Percentiles rank a stretch among this genome's conserved stretches.
Evolutionary conservation across 768 basidiomycete species (phyloP).

Genomic region (Lentinula edodes): DNA sequence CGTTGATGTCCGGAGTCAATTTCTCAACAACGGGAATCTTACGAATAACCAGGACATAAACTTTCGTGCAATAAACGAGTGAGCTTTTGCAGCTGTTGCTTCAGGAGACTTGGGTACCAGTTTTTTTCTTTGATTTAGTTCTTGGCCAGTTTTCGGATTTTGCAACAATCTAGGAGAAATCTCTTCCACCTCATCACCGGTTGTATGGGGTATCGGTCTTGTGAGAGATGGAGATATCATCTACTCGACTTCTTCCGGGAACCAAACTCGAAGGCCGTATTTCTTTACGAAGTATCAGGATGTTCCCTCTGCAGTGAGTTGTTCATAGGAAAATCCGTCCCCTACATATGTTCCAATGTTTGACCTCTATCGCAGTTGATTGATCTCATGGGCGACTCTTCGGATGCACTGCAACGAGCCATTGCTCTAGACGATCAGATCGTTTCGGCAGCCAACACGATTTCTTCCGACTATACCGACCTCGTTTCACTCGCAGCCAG

Average conservation of each 20-base stretch:
- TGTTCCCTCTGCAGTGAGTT: slow-evolving; percentile 1
- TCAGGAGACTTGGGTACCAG: background rate
- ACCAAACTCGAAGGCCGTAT: slow-evolving; percentile 9
- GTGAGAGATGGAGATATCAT: slow-evolving; percentile 10
- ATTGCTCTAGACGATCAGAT: slow-evolving; percentile 10
- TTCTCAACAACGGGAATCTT: slow-evolving; percentile 2
- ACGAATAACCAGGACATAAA: slow-evolving; percentile 1
- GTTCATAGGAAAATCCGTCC: background rate
- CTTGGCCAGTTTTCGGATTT: slow-evolving; percentile 10
- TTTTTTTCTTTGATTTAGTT: background rate
- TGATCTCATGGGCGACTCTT: slow-evolving; percentile 3
- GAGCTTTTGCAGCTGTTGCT: background rate
- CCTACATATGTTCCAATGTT: background rate
- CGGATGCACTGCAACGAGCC: slow-evolving; percentile 6
- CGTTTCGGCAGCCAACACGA: slow-evolving; percentile 7
- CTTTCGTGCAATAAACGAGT: slow-evolving; percentile 10
- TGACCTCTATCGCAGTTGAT: slow-evolving; percentile 1
- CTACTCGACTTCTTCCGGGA: background rate
- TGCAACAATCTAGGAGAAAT: slow-evolving; percentile 10
- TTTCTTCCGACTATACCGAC: slow-evolving; percentile 12
- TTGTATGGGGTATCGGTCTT: slow-evolving; percentile 12
- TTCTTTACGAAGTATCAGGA: slow-evolving; percentile 10
- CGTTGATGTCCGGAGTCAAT: slow-evolving; percentile 5
- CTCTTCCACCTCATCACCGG: slow-evolving; percentile 3
- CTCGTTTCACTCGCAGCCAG: slow-evolving; percentile 10